Evolutionary conservation across 2,329 filamentous ascomycete genomes (phyloP).

Genomic region (Cladosporium sp.): DNA sequence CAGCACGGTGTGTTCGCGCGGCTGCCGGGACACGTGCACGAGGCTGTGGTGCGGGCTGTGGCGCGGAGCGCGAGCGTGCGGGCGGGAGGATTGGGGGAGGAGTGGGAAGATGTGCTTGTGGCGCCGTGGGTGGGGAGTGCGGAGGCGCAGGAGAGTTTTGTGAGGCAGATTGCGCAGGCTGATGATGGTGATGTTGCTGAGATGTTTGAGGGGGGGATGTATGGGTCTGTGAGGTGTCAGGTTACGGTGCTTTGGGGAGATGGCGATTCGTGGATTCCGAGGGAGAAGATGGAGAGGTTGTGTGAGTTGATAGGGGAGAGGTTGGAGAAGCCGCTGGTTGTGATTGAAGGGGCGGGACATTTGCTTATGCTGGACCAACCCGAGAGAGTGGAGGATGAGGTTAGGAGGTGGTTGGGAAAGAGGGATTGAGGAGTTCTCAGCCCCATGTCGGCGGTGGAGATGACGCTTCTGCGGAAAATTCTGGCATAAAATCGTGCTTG

Average conservation of each 20-base stretch:
- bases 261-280: slow-evolving; percentile 47
- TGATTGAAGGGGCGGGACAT: slow-evolving; percentile 47
- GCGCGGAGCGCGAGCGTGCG: slow-evolving; percentile 41
- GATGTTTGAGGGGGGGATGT: slow-evolving; percentile 19
- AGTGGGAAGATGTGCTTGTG: slow-evolving; percentile 40
- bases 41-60: slow-evolving; percentile 42
- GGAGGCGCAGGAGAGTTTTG: slow-evolving; percentile 39
- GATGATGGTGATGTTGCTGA: slow-evolving; percentile 42
- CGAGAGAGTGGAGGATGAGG: slow-evolving; percentile 42
- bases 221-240: slow-evolving; percentile 21
- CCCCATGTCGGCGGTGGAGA: neutral
- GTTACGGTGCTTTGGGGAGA: slow-evolving; percentile 49
- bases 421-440: neutral
- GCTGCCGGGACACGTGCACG: slow-evolving; percentile 38
- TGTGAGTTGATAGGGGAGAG: slow-evolving; percentile 32
- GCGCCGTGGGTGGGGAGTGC: slow-evolving; percentile 33
- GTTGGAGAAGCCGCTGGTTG: slow-evolving; percentile 38
- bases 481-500: neutral
- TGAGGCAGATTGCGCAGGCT: slow-evolving; percentile 44
- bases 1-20: slow-evolving; percentile 31
- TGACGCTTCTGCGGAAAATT: neutral
- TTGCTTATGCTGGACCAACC: slow-evolving; percentile 48
- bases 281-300: slow-evolving; percentile 40
- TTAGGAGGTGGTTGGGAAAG: slow-evolving; percentile 36
- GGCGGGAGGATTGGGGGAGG: slow-evolving; percentile 25